These are phyloP conservation scores for Podaxis sp. DNA, from an alignment of 768 basidiomycete genomes.

Conservation along the genomic window DNA sequence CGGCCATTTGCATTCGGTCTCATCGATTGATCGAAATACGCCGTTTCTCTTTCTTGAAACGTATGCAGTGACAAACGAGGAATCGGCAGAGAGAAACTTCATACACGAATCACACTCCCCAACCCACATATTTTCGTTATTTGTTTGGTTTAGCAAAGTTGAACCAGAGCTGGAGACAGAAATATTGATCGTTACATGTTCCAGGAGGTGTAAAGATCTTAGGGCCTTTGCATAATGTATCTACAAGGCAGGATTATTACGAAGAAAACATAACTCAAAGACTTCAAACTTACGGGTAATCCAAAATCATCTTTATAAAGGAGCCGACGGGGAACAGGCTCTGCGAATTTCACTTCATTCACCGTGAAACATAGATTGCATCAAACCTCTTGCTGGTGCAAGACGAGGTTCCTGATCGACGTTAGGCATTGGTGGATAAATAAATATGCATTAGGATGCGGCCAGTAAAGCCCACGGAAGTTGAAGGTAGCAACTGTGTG, in stretches of 20 bases:
- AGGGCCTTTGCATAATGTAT: slow-evolving; percentile 6
- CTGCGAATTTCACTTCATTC: not conserved
- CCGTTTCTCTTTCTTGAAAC: not conserved
- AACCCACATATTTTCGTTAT: not conserved
- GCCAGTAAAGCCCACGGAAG: not conserved
- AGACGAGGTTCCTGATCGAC: not conserved
- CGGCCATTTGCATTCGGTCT: not conserved
- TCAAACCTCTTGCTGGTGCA: not conserved
- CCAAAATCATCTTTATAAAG: slow-evolving; percentile 1
- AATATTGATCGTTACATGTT: not conserved
- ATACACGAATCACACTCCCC: slow-evolving; percentile 10
- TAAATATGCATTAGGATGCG: not conserved
- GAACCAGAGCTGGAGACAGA: not conserved
- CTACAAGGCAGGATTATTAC: not conserved
- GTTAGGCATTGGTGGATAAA: not conserved
- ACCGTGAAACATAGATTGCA: slow-evolving; percentile 6
- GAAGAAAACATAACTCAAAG: not conserved
- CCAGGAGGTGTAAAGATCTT: not conserved
- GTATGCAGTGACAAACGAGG: not conserved
- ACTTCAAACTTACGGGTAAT: not conserved
- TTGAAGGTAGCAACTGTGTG: not conserved
- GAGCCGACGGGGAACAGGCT: not conserved
- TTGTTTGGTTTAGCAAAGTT: not conserved
- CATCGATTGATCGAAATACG: not conserved
- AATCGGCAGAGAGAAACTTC: not conserved